These are phyloP conservation scores for Evansstolkia leycettana DNA, from an alignment of 495 filamentous ascomycete species.

Conservation along the genomic window DNA sequence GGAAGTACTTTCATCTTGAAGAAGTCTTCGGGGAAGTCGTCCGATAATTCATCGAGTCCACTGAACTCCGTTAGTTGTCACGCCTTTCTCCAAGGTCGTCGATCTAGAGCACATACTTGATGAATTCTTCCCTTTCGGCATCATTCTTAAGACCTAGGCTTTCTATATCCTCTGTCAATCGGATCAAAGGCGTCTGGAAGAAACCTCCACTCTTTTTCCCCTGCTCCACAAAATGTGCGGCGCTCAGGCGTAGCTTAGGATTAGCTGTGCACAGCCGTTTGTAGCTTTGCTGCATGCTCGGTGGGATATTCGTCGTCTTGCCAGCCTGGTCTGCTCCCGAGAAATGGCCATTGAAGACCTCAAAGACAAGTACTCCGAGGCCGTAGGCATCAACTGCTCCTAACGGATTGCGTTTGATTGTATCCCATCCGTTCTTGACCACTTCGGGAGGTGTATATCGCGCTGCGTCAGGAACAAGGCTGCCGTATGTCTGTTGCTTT, in stretches of 20 bases:
- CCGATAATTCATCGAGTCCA: slow-evolving; percentile 73
- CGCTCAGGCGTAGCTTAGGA: slow-evolving; percentile 73
- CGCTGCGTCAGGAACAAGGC: slow-evolving; percentile 68
- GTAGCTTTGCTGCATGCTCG: slow-evolving; percentile 78
- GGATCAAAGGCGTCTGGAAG: slow-evolving; percentile 86
- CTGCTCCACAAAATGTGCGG: slow-evolving; percentile 81
- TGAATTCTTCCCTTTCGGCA: slow-evolving; percentile 70
- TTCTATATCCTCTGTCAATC: slow-evolving; percentile 82
- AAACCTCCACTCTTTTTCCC: slow-evolving; percentile 72
- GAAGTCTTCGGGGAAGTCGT: slow-evolving; percentile 94
- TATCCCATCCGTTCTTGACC: slow-evolving; percentile 75
- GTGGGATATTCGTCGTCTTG: slow-evolving; percentile 77
- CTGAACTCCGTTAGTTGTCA: slow-evolving; percentile 24
- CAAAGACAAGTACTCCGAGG: slow-evolving; percentile 72
- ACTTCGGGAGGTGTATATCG: slow-evolving; percentile 81
- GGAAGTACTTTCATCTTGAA: slow-evolving; percentile 95
- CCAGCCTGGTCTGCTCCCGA: slow-evolving; percentile 59
- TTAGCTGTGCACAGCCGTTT: slow-evolving; percentile 79
- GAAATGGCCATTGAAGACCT: slow-evolving; percentile 81
- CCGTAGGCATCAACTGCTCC: slow-evolving; percentile 77
- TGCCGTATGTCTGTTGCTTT: slow-evolving; percentile 58
- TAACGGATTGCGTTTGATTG: slow-evolving; percentile 69
- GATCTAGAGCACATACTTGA: slow-evolving; percentile 45
- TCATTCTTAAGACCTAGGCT: slow-evolving; percentile 81
- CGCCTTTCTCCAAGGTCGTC: neutral